Evolutionary conservation across 768 basidiomycete genomes (phyloP), one percentile per base, ranked within the genome.

Genomic region (Punctularia strigosozonata): DNA sequence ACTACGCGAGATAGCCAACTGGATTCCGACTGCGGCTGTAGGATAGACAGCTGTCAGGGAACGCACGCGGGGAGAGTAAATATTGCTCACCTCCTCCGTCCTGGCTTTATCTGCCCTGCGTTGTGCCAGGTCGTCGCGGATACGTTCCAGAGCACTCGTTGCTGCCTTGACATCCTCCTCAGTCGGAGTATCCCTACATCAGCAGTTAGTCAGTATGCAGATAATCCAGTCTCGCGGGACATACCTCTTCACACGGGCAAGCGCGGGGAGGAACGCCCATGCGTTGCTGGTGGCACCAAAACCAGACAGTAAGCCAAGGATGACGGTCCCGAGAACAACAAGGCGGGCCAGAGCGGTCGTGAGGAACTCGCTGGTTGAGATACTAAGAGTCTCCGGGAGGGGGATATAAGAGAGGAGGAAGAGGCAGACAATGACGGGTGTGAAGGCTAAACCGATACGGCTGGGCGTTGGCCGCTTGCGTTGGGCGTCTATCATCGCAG

Each of bases 281-380:
- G 75, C 69, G 33, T 71, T 77, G 45, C 68, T 75, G 35, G 82
- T 64, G 3, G 83, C 78, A 45, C 85, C 85, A 44, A 85, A 80
- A 0, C 87, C 87, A 1, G 86, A 85, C 4, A 90, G 64, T 3
- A 77, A 52, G 4, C 87, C 87, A n/a, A 90, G 75, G 40, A 87
- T 71, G 22, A 78, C 64, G 0, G 80, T 87, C 2, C 87, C 87
- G 17, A 89, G 57, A 15, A 87, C 80, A 15, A 80, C 72, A 12
- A 88, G 65, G 8, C 85, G 72, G 2, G 80, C 62, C 2, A 78
- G 61, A 1, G 69, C 63, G 1, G 73, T 60, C 6, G 68, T 69
- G 19, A 69, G 59, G 2, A 62, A 51, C 38, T 69, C 65, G 31
- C 62, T 52, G 5, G 58, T 50, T 39, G 43, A 25, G 44, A 42